Evolutionary conservation across 371 early-diverging fungal genomes (phyloP).

Genomic region (Syncephalastrum racemosum): DNA sequence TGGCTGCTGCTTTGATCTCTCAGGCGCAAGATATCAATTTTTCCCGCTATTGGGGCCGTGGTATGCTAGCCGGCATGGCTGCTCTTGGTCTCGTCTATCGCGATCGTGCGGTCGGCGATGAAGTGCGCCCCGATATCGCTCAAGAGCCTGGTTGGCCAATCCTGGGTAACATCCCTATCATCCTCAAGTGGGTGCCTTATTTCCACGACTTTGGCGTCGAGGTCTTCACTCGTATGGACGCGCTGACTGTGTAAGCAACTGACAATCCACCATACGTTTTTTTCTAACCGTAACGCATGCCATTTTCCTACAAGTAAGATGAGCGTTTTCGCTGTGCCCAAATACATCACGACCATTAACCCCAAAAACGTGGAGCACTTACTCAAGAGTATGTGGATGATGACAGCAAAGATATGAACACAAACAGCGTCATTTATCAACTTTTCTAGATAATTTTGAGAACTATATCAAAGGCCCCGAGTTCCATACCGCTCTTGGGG

Average conservation of each 20-base stretch:
- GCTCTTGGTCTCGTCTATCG: constrained; percentile 5
- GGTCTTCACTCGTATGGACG: constrained; percentile 3
- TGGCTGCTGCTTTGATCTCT: too few relatives aligned
- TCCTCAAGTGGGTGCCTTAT: constrained; percentile 7
- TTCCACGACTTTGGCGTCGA: constrained; percentile 6
- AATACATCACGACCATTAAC: constrained; percentile 32
- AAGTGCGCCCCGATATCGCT: constrained; percentile 5
- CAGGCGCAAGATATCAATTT: too few relatives aligned
- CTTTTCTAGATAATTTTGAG: constrained; percentile 35
- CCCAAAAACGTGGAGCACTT: constrained; percentile 42
- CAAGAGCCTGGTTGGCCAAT: constrained; percentile 13
- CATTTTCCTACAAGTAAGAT: constrained; percentile 14
- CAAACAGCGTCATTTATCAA: background rate
- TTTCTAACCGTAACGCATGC: background rate
- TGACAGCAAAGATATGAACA: background rate
- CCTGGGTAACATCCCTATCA: constrained; percentile 10
- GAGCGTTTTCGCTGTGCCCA: constrained; percentile 31
- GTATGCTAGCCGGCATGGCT: constrained; percentile 1
- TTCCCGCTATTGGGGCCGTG: constrained; percentile 2
- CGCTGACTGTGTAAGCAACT: constrained; percentile 18
- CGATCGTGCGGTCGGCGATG: constrained; percentile 13
- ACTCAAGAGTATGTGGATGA: constrained; percentile 23
- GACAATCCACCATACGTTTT: background rate
- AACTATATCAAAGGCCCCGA: constrained; percentile 47
- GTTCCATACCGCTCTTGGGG: constrained; percentile 22